These are phyloP conservation scores for Actinidia arguta DNA, from an alignment of 179 eudicot species.

Conservation along the genomic window DNA sequence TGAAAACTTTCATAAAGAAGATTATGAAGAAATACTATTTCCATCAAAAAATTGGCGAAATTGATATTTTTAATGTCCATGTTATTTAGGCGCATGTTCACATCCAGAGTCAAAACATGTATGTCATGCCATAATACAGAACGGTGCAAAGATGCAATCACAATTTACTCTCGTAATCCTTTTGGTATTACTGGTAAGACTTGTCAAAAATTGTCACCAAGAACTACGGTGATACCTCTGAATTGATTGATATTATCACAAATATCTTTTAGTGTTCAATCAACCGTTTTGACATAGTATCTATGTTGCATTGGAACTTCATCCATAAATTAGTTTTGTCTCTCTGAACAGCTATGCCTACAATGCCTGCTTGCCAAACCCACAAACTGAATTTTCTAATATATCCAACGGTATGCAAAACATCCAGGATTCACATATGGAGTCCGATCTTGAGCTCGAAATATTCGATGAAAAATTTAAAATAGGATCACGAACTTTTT, in stretches of 20 bases:
- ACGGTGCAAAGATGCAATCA: not conserved
- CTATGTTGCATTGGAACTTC: not conserved
- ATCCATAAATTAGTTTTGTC: not conserved
- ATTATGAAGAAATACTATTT: not conserved
- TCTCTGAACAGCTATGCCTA: not conserved
- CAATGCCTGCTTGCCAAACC: not conserved
- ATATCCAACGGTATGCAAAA: not conserved
- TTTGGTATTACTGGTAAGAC: not conserved
- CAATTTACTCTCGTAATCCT: not conserved
- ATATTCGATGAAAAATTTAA: too few species aligned
- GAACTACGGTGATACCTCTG: not conserved
- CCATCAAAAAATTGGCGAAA: not conserved
- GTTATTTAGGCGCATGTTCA: not conserved
- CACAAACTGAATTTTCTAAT: not conserved
- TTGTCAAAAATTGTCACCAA: not conserved
- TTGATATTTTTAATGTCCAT: not conserved
- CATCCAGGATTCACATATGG: too few species aligned
- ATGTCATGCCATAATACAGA: not conserved
- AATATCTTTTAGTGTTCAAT: not conserved
- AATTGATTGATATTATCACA: not conserved
- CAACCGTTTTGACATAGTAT: not conserved
- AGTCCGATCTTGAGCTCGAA: too few species aligned
- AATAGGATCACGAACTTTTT: too few species aligned
- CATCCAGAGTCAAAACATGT: not conserved
- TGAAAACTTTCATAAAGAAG: too few species aligned